Conservation (phyloP, 257 asterid genomes). For the Rubia yunnanensis region DNA sequence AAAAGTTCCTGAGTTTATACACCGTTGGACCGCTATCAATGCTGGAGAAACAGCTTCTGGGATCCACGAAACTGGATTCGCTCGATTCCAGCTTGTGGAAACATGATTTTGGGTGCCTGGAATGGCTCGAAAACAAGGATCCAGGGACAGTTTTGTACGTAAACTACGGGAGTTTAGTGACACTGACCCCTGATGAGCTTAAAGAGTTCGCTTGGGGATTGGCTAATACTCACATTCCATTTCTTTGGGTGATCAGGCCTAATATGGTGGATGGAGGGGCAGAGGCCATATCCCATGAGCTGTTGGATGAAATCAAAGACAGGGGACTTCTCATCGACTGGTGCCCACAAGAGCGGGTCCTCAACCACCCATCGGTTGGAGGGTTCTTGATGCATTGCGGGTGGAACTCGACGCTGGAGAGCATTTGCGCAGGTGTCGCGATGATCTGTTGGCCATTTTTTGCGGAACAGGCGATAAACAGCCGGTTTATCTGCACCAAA, state of each 20-base stretch:
- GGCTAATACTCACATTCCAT: constrained; percentile 28
- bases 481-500: constrained; percentile 17
- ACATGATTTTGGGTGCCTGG: constrained; percentile 25
- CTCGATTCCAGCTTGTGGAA: constrained; percentile 30
- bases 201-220: constrained; percentile 38
- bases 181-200: constrained; percentile 24
- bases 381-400: constrained; percentile 33
- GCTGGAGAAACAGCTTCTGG: constrained; percentile 2
- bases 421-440: constrained; percentile 21
- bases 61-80: constrained; percentile 6
- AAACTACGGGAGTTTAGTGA: constrained; percentile 31
- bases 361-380: constrained; percentile 25
- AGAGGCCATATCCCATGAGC: constrained; percentile 18
- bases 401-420: constrained; percentile 34
- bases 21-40: constrained; percentile 31
- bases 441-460: constrained; percentile 42
- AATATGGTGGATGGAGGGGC: constrained; percentile 27
- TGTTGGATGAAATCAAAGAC: constrained; percentile 19
- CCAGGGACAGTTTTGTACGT: constrained; percentile 31
- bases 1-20: constrained; percentile 24
- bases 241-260: constrained; percentile 44
- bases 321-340: constrained; percentile 30
- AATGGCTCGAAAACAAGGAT: constrained; percentile 28
- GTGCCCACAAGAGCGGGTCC: constrained; percentile 36
- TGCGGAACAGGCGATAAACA: constrained; percentile 30